phyloP scores from a whole-genome alignment of 2,329 filamentous ascomycete species.

The Lachnellula arida region DNA sequence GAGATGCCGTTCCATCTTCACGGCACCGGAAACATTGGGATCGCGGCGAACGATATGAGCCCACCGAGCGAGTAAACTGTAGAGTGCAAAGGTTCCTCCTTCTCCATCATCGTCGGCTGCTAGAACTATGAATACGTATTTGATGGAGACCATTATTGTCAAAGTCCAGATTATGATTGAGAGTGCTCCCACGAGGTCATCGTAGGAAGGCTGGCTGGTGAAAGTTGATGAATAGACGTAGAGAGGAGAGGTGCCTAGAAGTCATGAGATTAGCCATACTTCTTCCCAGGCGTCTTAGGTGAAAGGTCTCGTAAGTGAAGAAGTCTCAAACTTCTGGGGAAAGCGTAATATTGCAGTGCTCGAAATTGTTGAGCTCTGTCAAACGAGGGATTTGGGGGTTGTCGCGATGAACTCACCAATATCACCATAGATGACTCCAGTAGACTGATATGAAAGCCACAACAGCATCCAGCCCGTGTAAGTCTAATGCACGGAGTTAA shows the following conservation, averaged over 20 bases:
- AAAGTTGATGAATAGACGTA: conserved; percentile 71
- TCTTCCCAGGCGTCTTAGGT: no score
- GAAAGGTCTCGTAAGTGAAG: no score
- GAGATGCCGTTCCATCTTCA: conserved; percentile 54
- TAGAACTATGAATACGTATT: conserved; percentile 63
- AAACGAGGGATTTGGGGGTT: not conserved
- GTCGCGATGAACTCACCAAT: conserved; percentile 41
- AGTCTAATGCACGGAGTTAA: conserved; percentile 10
- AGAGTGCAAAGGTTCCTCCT: conserved; percentile 64
- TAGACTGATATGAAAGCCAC: conserved; percentile 59
- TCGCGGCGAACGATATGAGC: conserved; percentile 57
- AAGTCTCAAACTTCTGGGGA: not conserved
- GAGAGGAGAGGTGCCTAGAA: conserved; percentile 48
- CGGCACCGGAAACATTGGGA: conserved; percentile 48
- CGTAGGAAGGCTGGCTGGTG: conserved; percentile 46
- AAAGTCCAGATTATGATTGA: conserved; percentile 67
- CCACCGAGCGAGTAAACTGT: conserved; percentile 58
- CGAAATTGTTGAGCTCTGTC: not conserved
- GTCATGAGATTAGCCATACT: not conserved
- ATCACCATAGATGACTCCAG: conserved; percentile 65
- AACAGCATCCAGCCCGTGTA: conserved; percentile 25
- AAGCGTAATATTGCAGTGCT: not conserved
- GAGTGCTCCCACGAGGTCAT: conserved; percentile 59
- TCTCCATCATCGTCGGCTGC: conserved; percentile 66
- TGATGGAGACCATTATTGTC: conserved; percentile 64